These are phyloP conservation scores for Daedaleopsis sinensis DNA, from an alignment of 768 basidiomycete genomes.

Conservation along the genomic window DNA sequence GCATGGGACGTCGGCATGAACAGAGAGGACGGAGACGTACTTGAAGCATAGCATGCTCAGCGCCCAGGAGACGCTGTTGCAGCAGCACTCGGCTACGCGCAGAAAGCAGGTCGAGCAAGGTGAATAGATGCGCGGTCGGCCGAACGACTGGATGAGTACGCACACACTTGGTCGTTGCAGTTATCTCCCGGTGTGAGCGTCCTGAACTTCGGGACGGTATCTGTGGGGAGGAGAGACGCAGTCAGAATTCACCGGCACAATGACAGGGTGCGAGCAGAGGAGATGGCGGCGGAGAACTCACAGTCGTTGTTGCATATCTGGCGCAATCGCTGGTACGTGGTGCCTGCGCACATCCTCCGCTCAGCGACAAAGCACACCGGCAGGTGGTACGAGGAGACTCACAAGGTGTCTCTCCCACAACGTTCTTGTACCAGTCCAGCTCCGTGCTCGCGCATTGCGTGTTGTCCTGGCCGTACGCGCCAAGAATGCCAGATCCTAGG, in stretches of 20 bases:
- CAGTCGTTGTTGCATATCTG: slow-evolving; percentile 25
- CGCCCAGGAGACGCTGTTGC: slow-evolving; percentile 19
- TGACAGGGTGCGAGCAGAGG: not conserved
- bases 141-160: not conserved
- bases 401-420: slow-evolving; percentile 21
- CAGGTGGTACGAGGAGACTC: not conserved
- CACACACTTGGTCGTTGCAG: slow-evolving; percentile 23
- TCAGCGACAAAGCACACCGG: not conserved
- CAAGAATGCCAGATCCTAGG: not conserved
- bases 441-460: slow-evolving; percentile 11
- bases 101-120: not conserved
- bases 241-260: not conserved
- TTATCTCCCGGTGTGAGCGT: slow-evolving; percentile 20
- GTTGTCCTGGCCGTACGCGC: not conserved
- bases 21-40: slow-evolving; percentile 1
- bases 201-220: slow-evolving; percentile 2
- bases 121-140: not conserved
- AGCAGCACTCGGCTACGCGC: slow-evolving; percentile 18
- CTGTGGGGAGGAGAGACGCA: no score
- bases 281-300: not conserved
- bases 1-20: not conserved
- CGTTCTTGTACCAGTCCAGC: slow-evolving; percentile 20
- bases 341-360: not conserved
- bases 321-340: slow-evolving; percentile 18
- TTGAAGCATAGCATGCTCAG: slow-evolving; percentile 27